Evolutionary conservation across 129 eudicot species (phyloP).

Genomic region (Logfia minima): DNA sequence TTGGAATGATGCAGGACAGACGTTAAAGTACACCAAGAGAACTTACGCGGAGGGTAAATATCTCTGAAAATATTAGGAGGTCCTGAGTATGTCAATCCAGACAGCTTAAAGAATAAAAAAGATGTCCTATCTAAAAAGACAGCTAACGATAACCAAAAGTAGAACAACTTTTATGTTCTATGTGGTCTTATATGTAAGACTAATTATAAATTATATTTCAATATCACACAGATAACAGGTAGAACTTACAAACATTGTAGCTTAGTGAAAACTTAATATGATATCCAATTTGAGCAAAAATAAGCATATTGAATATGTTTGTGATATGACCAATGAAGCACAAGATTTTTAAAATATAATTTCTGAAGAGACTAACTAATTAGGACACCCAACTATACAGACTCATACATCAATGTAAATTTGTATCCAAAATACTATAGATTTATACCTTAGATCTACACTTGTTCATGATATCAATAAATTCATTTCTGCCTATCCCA

Average conservation of each 20-base stretch:
- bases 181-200: not conserved
- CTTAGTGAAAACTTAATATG: not conserved
- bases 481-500: conserved; percentile 97
- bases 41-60: no score
- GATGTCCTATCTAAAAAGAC: not conserved
- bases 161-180: not conserved
- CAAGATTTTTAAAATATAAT: not conserved
- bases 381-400: conserved; percentile 5
- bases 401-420: not conserved
- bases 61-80: no score
- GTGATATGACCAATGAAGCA: not conserved
- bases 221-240: not conserved
- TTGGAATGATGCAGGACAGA: no score
- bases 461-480: conserved; percentile 98
- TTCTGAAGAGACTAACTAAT: not conserved
- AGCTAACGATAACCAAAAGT: not conserved
- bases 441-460: conserved; percentile 92
- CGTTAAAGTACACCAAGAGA: no score
- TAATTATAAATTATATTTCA: not conserved
- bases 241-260: conserved; percentile 1
- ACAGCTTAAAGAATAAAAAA: no score
- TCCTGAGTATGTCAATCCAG: no score
- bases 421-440: conserved; percentile 7
- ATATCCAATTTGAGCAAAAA: not conserved
- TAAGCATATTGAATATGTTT: not conserved